Evolutionary conservation across 140 eudicot genomes (phyloP).

Genomic region (Bidens hawaiensis): DNA sequence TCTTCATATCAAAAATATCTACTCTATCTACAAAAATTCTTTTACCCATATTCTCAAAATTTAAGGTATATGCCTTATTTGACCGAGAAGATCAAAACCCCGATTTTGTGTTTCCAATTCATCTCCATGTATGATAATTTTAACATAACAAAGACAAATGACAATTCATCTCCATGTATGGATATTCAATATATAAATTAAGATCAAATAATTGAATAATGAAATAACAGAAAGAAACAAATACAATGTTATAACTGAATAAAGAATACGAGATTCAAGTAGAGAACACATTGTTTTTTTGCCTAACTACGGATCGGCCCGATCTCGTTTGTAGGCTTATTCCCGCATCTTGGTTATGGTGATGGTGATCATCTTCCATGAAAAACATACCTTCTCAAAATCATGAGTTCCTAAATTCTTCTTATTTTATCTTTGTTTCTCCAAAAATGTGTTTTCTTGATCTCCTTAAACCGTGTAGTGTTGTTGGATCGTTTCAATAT

Average conservation of each 20-base stretch:
- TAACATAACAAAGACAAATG: no score
- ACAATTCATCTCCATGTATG: no score
- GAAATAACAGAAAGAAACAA: no score
- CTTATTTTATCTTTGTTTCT: constrained; percentile 25
- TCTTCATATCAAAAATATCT: no score
- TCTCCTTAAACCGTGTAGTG: constrained; percentile 66
- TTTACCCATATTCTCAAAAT: no score
- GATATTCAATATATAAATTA: no score
- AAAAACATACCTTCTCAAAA: constrained; percentile 30
- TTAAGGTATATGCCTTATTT: no score
- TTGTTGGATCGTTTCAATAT: constrained; percentile 68
- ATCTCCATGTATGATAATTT: no score
- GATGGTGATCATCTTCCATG: constrained; percentile 15
- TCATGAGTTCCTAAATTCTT: constrained; percentile 39
- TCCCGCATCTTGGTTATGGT: constrained; percentile 34
- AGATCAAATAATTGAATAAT: constrained; percentile 14
- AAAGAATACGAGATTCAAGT: constrained; percentile 14
- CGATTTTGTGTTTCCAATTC: no score
- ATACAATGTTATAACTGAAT: constrained; percentile 21
- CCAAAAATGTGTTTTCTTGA: constrained; percentile 15
- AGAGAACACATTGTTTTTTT: constrained; percentile 13
- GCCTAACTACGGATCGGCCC: constrained; percentile 30
- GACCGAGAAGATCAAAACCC: no score
- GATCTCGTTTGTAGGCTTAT: constrained; percentile 37
- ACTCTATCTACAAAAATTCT: no score